Base-by-base conservation (phyloP, 2,329 filamentous ascomycete species). In the Arachnopeziza araneosa region DNA sequence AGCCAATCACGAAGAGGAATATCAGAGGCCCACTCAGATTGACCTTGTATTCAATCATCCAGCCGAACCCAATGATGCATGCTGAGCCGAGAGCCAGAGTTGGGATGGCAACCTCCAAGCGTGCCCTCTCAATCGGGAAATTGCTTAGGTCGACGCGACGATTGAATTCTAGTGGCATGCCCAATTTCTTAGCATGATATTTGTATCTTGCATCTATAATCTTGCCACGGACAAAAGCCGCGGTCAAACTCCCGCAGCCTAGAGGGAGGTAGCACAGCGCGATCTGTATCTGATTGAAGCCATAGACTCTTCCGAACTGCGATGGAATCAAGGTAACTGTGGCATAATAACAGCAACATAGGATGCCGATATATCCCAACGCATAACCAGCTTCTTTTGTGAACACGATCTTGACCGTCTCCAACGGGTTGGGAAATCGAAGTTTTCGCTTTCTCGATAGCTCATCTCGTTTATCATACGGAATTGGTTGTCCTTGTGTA, bases 141-240 rank as follows among this genome's bases (percentile, higher is more conserved):
- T 71, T 63, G 0, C 72, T 65, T 12, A 83, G 72, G 61, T 83
- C 77, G 32, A 76, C 74, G 63, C 80, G 80, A 5, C 81, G 80
- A 54, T 77, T 81, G 65, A 78, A 79, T 58, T 80, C 79, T 57
- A 86, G 77, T 0, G 77, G 69, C 10, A 88, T 73, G 12, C 81
- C 80, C 0, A 83, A 71, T 8, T 73, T 76, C 7, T 72, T 70
- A 10, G 86, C 85, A 61, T 87, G 79, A 1, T 86, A 82, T 1
- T 80, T 78, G 70, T 85, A 92, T 70, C 89, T 90, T 74, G 80
- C 78, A 67, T 86, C 83, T 5, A 85, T 74, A 1, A 83, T 57
- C 14, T 73, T 72, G 9, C 82, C 78, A 23, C 22, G 58, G 4
- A 44, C 32, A 50, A 60, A 53, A 7, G 56, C 52, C 3, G 56